Percentiles rank a stretch among this genome's conserved stretches.
These are phyloP conservation scores for Choiromyces venosus DNA, from an alignment of 495 filamentous ascomycete genomes.

Conservation along the genomic window DNA sequence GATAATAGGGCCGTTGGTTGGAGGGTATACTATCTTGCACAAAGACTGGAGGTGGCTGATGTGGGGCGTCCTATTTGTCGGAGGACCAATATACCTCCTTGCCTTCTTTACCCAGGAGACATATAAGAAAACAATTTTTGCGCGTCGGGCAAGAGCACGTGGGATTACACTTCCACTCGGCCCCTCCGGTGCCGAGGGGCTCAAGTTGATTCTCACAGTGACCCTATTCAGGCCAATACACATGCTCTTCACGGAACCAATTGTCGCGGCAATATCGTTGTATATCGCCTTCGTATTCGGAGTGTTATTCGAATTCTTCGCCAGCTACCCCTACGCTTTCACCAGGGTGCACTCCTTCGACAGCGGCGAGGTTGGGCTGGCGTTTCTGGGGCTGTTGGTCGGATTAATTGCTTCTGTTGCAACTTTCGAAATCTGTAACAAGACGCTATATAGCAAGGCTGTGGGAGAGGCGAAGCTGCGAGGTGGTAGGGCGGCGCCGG, in stretches of 20 bases:
- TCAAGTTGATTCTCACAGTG: slow-evolving; percentile 50
- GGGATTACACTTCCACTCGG: slow-evolving; percentile 41
- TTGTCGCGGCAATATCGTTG: slow-evolving; percentile 55
- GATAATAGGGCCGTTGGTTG: slow-evolving; percentile 54
- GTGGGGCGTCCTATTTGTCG: slow-evolving; percentile 51
- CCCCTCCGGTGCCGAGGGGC: slow-evolving; percentile 39
- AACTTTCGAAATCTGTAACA: slow-evolving; percentile 37
- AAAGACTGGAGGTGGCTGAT: slow-evolving; percentile 60
- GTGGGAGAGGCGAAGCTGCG: slow-evolving; percentile 36
- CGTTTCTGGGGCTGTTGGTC: slow-evolving; percentile 54
- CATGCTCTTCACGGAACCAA: slow-evolving; percentile 62
- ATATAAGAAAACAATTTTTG: slow-evolving; percentile 55
- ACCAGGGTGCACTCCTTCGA: slow-evolving; percentile 49
- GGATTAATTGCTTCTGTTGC: slow-evolving; percentile 52
- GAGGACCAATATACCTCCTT: slow-evolving; percentile 35
- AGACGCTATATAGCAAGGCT: slow-evolving; percentile 30
- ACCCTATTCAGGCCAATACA: slow-evolving; percentile 54
- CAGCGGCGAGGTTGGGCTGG: slow-evolving; percentile 50
- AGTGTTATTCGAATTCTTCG: slow-evolving; percentile 60
- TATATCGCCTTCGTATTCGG: slow-evolving; percentile 60
- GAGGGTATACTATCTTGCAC: slow-evolving; percentile 56
- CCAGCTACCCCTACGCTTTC: slow-evolving; percentile 55
- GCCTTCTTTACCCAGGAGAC: slow-evolving; percentile 52
- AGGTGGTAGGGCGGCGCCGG: slow-evolving; percentile 46
- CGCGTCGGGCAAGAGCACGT: slow-evolving; percentile 46